These are phyloP conservation scores for Phytophthora multivora DNA, from an alignment of 352 stramenopile genomes.

Conservation along the genomic window DNA sequence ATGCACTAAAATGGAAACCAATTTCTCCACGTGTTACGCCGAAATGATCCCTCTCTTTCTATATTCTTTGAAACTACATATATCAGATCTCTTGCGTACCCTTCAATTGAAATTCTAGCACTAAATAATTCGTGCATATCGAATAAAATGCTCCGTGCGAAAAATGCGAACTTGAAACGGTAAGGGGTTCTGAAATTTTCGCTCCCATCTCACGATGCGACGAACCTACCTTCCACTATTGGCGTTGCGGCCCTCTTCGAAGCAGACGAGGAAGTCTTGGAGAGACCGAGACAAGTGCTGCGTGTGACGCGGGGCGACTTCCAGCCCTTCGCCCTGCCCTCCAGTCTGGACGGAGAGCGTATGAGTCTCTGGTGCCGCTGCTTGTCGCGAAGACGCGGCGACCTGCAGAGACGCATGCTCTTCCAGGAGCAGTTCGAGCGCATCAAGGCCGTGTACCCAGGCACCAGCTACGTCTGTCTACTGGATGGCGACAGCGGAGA, in stretches of 20 bases:
- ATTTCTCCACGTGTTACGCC: background rate
- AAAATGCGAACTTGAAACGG: background rate
- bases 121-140: too few species aligned
- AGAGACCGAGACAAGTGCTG: conserved; percentile 25
- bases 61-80: too few species aligned
- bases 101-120: too few species aligned
- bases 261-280: conserved; percentile 33
- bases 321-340: conserved; percentile 6
- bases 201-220: conserved; percentile 26
- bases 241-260: background rate
- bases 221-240: conserved; percentile 22
- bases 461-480: conserved; percentile 83
- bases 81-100: too few species aligned
- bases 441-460: conserved; percentile 72
- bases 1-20: background rate
- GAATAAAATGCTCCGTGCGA: too few species aligned
- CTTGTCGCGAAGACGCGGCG: conserved; percentile 65
- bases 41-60: background rate
- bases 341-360: conserved; percentile 15
- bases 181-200: conserved; percentile 17
- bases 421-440: conserved; percentile 83
- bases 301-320: conserved; percentile 24
- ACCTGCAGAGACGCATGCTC: conserved; percentile 51
- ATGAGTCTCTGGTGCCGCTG: conserved; percentile 79
- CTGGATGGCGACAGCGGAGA: conserved; percentile 76